Conservation (phyloP, 2,329 filamentous ascomycete genomes). For the Huntiella omanensis region DNA sequence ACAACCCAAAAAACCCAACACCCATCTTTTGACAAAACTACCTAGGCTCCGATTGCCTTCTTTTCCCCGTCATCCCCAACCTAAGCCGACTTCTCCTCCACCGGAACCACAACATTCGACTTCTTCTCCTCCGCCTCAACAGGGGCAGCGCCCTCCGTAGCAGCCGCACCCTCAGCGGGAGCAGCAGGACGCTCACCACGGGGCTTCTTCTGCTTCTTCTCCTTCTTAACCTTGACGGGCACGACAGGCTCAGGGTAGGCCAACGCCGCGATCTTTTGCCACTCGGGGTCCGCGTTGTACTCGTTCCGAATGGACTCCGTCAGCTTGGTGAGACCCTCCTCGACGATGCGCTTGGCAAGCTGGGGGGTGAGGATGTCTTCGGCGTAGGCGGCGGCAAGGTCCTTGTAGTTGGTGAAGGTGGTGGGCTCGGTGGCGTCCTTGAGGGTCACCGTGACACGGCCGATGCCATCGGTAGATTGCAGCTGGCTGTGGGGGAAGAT, state of each 20-base stretch:
- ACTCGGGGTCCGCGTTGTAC: constrained; percentile 53
- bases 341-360: constrained; percentile 67
- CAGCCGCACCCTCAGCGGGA: constrained; percentile 17
- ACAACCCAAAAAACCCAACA: too few species aligned
- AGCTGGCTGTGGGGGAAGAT: constrained; percentile 61
- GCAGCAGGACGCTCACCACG: constrained; percentile 36
- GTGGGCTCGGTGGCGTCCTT: constrained; percentile 50
- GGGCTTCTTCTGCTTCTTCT: constrained; percentile 54
- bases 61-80: not conserved
- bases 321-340: constrained; percentile 52
- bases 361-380: constrained; percentile 70
- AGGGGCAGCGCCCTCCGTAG: not conserved
- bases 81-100: not conserved
- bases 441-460: constrained; percentile 38
- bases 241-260: constrained; percentile 54
- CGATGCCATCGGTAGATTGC: constrained; percentile 16
- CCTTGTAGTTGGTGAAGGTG: constrained; percentile 56
- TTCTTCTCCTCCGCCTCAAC: constrained; percentile 5
- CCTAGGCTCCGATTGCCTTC: not conserved
- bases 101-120: constrained; percentile 8
- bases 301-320: constrained; percentile 60
- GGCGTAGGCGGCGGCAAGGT: constrained; percentile 63
- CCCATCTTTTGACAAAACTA: not conserved
- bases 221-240: constrained; percentile 41
- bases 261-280: constrained; percentile 49